Evolutionary conservation across 345 rosid genomes (phyloP), one percentile per base, ranked within the genome.

Genomic region (Eucalyptus erythrocorys): DNA sequence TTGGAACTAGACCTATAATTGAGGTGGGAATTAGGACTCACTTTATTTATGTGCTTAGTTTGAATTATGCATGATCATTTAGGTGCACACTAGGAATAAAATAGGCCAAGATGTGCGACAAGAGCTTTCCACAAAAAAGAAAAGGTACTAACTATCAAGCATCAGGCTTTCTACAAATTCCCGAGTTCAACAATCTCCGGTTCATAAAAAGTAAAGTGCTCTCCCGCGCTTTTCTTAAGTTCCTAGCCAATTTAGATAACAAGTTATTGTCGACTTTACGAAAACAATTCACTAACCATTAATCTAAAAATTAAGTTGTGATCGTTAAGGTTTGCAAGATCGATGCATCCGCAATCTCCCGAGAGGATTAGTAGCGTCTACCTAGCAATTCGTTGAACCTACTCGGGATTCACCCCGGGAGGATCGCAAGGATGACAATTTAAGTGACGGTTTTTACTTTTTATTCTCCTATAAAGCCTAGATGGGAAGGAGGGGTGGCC

Each of bases 111-210:
- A n/a, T 15, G 22, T 15, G 40, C 2, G 3, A 66, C 79, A 15
- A 32, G 40, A 15, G 19, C 16, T 30, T 30, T 64, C 3, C 37
- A 64, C 10, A 14, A n/a, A 30, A n/a, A 0, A n/a, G 22, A 66
- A 32, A 66, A 66, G 21, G 79, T 15, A 32, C 6, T 3, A 3
- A 32, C 2, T 4, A 34, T 71, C 0, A 17, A 2, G 13, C 43
- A 0, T 71, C 2, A 17, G 13, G 42, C 7, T 71, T 71, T 71
- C 3, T 19, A 19, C 27, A 71, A 19, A 71, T 34, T 37, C 0
- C 4, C 6, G 1, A 71, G 37, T 71, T 19, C 26, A 71, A 5
- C 45, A 71, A 37, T 71, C 45, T 9, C 13, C 2, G 0, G 1
- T 71, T 71, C 4, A 66, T 32, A 66, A 16, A 32, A 32, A 16